Evolutionary conservation across 257 asterid species (phyloP).

Genomic region (Forsythia viridissima): DNA sequence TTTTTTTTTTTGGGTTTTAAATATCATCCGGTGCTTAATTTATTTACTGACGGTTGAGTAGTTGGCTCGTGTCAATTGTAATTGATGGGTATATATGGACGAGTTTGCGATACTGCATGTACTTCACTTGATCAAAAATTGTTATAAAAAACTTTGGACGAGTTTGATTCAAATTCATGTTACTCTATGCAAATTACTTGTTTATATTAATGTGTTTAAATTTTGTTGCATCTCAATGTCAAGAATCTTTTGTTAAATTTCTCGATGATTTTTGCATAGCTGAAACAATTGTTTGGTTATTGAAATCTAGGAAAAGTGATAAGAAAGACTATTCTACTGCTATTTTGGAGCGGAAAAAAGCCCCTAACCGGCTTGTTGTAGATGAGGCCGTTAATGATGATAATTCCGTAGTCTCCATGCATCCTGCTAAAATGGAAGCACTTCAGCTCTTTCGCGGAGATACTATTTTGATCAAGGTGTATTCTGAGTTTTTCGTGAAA

Average conservation of each 20-base stretch:
- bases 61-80: no score
- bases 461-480: slow-evolving; percentile 41
- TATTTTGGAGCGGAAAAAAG: slow-evolving; percentile 45
- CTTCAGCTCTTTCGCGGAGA: slow-evolving; percentile 52
- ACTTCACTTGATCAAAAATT: no score
- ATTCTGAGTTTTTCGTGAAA: neutral
- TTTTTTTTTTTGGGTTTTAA: no score
- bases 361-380: slow-evolving; percentile 51
- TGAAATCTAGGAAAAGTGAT: slow-evolving; percentile 35
- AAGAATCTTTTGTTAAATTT: neutral
- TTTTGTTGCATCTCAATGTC: neutral
- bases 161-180: neutral
- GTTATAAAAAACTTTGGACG: no score
- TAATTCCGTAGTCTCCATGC: slow-evolving; percentile 42
- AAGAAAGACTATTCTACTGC: slow-evolving; percentile 43
- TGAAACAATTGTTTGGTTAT: neutral
- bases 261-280: neutral
- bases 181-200: neutral
- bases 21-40: no score
- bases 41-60: no score
- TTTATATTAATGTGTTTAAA: neutral
- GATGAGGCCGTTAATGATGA: slow-evolving; percentile 54
- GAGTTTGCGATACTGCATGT: no score
- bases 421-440: slow-evolving; percentile 46
- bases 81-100: no score